Evolutionary conservation across 2,329 filamentous ascomycete species (phyloP).

Genomic region (Elsinoe australis): DNA sequence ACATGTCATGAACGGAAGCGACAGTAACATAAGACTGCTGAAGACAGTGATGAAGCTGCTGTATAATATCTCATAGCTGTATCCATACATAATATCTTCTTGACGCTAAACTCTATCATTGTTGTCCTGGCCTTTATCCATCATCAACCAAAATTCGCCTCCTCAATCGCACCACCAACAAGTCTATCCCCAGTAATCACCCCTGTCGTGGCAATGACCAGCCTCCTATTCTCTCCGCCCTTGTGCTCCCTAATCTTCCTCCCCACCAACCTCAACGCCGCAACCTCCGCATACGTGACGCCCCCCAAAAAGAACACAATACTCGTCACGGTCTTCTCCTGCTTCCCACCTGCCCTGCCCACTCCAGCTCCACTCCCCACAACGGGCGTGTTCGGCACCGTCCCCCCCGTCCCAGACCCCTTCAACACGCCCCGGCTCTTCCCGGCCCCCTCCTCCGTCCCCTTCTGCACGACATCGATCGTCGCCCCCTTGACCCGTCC

Average conservation of each 20-base stretch:
- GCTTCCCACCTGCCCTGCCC: background rate
- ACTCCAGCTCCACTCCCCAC: conserved; percentile 2
- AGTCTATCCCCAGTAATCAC: conserved; percentile 84
- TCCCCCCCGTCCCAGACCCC: conserved; percentile 59
- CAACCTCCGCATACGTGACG: conserved; percentile 92
- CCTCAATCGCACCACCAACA: conserved; percentile 56
- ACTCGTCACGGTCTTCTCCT: conserved; percentile 17
- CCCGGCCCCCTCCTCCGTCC: conserved; percentile 84
- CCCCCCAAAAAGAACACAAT: conserved; percentile 98
- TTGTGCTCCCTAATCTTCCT: conserved; percentile 56
- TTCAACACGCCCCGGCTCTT: conserved; percentile 70
- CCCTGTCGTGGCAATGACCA: conserved; percentile 87
- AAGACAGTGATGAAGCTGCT: background rate
- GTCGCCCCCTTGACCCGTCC: conserved; percentile 82
- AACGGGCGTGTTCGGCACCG: conserved; percentile 52
- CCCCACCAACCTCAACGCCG: conserved; percentile 83
- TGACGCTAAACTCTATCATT: background rate
- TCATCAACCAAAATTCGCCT: conserved; percentile 7
- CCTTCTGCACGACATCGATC: conserved; percentile 86
- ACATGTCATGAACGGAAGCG: too few relatives aligned
- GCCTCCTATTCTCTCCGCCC: conserved; percentile 33
- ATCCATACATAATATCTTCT: background rate
- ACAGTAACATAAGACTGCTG: background rate
- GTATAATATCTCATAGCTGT: conserved; percentile 12
- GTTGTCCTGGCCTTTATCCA: too few relatives aligned